phyloP scores from a whole-genome alignment of 257 asterid genomes.

The Lantana camara region DNA sequence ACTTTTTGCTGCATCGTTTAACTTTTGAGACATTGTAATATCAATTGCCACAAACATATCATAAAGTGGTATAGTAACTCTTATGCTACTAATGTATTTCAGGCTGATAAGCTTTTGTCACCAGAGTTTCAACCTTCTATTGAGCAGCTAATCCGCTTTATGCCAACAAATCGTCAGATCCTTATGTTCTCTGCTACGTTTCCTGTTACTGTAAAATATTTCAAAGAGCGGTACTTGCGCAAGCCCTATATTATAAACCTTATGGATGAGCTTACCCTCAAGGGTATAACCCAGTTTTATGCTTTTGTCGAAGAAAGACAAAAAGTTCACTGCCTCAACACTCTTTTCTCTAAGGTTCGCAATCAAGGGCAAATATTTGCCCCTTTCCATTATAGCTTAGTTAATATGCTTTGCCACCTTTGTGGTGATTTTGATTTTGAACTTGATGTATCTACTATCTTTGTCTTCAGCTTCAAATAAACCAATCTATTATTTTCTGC shows the following conservation, averaged over 20 bases:
- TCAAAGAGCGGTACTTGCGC: conserved; percentile 70
- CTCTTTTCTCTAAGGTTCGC: conserved; percentile 80
- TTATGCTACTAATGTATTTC: conserved; percentile 37
- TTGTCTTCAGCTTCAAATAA: conserved; percentile 83
- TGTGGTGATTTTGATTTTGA: conserved; percentile 12
- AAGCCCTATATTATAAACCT: conserved; percentile 83
- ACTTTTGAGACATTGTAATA: conserved; percentile 13
- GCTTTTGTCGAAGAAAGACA: conserved; percentile 96
- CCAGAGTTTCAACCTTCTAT: conserved; percentile 94
- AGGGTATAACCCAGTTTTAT: conserved; percentile 88
- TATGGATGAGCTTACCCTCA: conserved; percentile 93
- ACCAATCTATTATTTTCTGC: conserved; percentile 91
- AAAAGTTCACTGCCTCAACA: conserved; percentile 87
- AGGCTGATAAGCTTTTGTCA: conserved; percentile 93
- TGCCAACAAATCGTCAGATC: conserved; percentile 76
- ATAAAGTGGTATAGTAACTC: conserved; percentile 19
- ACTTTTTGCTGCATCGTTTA: not conserved
- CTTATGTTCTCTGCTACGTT: conserved; percentile 94
- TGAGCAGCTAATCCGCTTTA: conserved; percentile 69
- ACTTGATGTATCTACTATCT: conserved; percentile 20
- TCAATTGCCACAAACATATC: conserved; percentile 14
- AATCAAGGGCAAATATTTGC: not conserved
- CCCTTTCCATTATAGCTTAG: conserved; percentile 2
- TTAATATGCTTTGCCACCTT: conserved; percentile 11
- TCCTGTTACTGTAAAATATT: conserved; percentile 86